phyloP scores from a whole-genome alignment of 1,284 basidiomycete genomes.

The Microbotryomycetes sp. region DNA sequence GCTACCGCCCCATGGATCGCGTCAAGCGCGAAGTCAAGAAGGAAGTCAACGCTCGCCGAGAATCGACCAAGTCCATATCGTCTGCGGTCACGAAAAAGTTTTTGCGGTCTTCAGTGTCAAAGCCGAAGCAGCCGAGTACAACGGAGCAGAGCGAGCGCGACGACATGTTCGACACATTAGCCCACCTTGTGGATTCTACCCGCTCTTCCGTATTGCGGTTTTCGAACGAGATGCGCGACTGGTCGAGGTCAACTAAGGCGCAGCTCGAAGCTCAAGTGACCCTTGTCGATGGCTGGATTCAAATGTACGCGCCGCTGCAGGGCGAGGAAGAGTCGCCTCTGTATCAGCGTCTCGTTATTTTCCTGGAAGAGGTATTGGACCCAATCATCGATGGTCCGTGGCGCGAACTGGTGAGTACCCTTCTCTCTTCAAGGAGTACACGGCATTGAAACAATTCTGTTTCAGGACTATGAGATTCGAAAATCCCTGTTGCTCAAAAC shows the following conservation, averaged over 20 bases:
- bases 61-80: slow-evolving; percentile 20
- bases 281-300: slow-evolving; percentile 30
- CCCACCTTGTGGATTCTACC: slow-evolving; percentile 25
- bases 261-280: slow-evolving; percentile 28
- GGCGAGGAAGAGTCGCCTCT: slow-evolving; percentile 2
- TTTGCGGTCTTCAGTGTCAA: slow-evolving; percentile 32
- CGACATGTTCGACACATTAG: slow-evolving; percentile 30
- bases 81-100: slow-evolving; percentile 33
- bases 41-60: slow-evolving; percentile 13
- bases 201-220: slow-evolving; percentile 22
- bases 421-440: too few relatives aligned
- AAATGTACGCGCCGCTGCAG: slow-evolving; percentile 24
- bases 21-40: slow-evolving; percentile 21
- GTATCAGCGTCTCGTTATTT: slow-evolving; percentile 17
- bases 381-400: slow-evolving; percentile 26
- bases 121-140: slow-evolving; percentile 9
- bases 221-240: slow-evolving; percentile 31
- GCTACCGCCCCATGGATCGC: slow-evolving; percentile 40
- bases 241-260: slow-evolving; percentile 20
- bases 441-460: background rate
- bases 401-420: slow-evolving; percentile 17
- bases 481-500: slow-evolving; percentile 21
- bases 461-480: slow-evolving; percentile 22
- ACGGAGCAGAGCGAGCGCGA: slow-evolving; percentile 12
- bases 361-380: slow-evolving; percentile 27